Evolutionary conservation across 78 protist genomes (phyloP).

Genomic region (Cavenderia fasciculata): DNA sequence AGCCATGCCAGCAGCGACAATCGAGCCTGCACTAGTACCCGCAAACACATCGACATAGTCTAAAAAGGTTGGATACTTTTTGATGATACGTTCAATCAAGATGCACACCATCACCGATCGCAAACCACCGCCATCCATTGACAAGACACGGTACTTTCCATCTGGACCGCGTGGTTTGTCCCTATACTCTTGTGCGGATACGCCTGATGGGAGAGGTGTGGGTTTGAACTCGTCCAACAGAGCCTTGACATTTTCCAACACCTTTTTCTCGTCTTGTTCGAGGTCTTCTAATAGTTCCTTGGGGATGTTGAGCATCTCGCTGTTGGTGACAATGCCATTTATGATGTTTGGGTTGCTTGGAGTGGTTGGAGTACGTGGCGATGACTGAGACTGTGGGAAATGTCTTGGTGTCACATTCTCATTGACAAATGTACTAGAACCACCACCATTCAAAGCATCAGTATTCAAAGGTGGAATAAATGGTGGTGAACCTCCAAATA

Average conservation of each 20-base stretch:
- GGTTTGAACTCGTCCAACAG: conserved; percentile 25
- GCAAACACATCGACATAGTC: conserved; percentile 38
- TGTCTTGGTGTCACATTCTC: background rate
- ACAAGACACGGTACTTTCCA: conserved; percentile 27
- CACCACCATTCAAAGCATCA: too few relatives aligned
- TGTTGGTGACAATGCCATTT: too few relatives aligned
- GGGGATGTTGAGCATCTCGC: conserved; percentile 1
- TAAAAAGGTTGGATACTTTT: conserved; percentile 12
- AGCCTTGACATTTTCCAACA: conserved; percentile 1
- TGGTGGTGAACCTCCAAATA: background rate
- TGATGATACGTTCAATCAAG: conserved; percentile 27
- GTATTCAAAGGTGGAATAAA: background rate
- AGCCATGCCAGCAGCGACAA: conserved; percentile 32
- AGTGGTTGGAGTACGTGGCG: background rate
- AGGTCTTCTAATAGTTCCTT: background rate
- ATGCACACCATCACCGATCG: conserved; percentile 38
- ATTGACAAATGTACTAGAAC: too few relatives aligned
- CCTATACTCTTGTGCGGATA: conserved; percentile 2
- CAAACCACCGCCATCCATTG: conserved; percentile 45
- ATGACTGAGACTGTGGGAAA: too few relatives aligned
- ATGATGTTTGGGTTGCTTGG: too few relatives aligned
- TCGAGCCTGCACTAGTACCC: conserved; percentile 24
- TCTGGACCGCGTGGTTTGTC: conserved; percentile 3
- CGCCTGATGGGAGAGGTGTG: conserved; percentile 18
- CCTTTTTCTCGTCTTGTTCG: conserved; percentile 17